Base-by-base conservation (phyloP, 305 asterid genomes). In the Petunia hybrid region DNA sequence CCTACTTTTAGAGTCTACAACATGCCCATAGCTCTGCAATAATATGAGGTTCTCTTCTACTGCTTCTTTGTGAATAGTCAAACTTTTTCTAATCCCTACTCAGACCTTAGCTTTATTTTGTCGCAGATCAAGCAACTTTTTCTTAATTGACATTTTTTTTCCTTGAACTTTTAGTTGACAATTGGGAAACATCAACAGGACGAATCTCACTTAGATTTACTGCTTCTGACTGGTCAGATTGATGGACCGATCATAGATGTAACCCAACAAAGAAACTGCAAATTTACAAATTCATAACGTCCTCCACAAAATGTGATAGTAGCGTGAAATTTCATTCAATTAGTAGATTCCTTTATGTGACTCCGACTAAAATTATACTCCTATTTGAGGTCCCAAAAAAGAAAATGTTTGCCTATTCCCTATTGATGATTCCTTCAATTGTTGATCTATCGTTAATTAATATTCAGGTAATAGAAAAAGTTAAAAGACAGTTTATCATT, bases 231-330 rank as follows among this genome's bases (percentile, higher is more conserved):
- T 48, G 78, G 78, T 73, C 63, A 73, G 1, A 36, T 73, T 73
- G 78, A 73, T 73, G 63, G 78, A 73, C 51, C 45, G 63, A 73
- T 36, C 63, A 51, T 51, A 13, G 63, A 73, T 51, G 78, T 73
- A 73, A 73, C 78, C 78, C 46, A 51, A 71, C 78, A 71, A 71
- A 35, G 78, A 48, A 71, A 71, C 78, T 71, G 62, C 62, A 48
- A 48, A 35, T 71, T 22, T 71, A 36, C 48, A 46, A 31, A 71
- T 48, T 48, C 78, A 35, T 48, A 48, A 71, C 78, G 62, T 71
- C 78, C 12, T 71, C 78, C 77, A 43, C 61, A 71, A 12, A 48
- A 31, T 35, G 12, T 71, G 62, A 10, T 14, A 51, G 31, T 12
- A 22, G 31, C 31, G 31, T 22, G 31, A 46, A 46, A 71, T 35